Evolutionary conservation across 345 rosid genomes (phyloP), one percentile per base, ranked within the genome.

Genomic region (Erodium maritimum): DNA sequence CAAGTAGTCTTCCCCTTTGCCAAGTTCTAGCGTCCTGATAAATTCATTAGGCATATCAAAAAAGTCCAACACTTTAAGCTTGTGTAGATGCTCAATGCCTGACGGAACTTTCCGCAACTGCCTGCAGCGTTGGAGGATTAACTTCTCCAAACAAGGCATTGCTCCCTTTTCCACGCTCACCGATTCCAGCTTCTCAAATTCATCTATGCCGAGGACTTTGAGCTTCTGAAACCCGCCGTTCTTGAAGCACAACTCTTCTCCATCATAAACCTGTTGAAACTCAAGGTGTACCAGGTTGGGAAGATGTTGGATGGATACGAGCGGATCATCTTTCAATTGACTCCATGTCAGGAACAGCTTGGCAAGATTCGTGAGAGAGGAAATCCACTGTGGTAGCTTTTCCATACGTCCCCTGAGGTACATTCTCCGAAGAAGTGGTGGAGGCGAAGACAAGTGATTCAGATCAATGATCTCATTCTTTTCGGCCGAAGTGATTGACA

Each of bases 271-370:
- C 25, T 69, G 65, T 5, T 64, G 69, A 23, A 76, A 45, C 57
- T 72, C 80, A 0, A 76, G 77, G 57, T 72, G 77, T 16, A 69
- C 63, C 17, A 76, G 72, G 55, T 70, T 76, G 17, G 77, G 74
- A 33, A 76, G 58, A 4, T 46, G 52, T 59, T 64, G 72, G 29
- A 76, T 72, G 64, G 62, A 51, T 24, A 42, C 62, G 2, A 76
- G 68, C 13, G 80, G 77, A 53, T 76, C 72, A 29, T 69, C 62
- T 54, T 62, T n/a, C 29, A 76, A 59, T 1, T 63, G 69, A 25
- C 70, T 63, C 72, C 71, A 57, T 55, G 55, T 70, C 21, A 76
- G 61, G 46, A 55, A 54, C 4, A 76, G 4, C 21, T 57, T 72
- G 52, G 61, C 71, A 5, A 76, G 42, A 52, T 77, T 69, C 48